These are phyloP conservation scores for Colletotrichum sp. DNA, from an alignment of 2,329 filamentous ascomycete genomes.

Conservation along the genomic window DNA sequence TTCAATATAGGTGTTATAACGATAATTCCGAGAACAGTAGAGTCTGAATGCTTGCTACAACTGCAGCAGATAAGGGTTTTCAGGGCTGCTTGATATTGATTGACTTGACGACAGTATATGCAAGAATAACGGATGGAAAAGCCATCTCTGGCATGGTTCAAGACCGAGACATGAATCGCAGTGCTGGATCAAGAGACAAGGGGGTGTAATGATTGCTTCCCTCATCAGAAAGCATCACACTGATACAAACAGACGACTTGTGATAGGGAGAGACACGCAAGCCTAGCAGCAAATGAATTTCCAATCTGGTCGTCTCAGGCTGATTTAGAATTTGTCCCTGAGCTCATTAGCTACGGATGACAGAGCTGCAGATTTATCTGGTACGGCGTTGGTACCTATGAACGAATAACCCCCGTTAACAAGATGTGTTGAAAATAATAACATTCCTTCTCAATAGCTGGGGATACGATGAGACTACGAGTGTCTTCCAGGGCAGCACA, in stretches of 20 bases:
- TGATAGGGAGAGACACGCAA: background rate
- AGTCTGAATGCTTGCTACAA: background rate
- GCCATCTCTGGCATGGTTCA: background rate
- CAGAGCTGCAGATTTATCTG: background rate
- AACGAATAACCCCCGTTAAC: background rate
- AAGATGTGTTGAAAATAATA: background rate
- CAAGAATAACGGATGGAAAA: background rate
- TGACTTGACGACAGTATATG: background rate
- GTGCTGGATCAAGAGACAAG: background rate
- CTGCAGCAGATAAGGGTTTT: background rate
- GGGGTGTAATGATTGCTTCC: background rate
- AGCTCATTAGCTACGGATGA: background rate
- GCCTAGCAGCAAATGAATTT: background rate
- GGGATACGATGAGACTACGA: background rate
- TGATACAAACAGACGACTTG: background rate
- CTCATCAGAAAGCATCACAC: background rate
- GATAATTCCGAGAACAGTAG: background rate
- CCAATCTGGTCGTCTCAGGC: background rate
- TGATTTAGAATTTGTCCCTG: background rate
- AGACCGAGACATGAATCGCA: background rate
- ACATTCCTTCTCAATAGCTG: background rate
- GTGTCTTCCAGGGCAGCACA: background rate
- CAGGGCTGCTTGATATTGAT: background rate
- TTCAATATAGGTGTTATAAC: background rate
- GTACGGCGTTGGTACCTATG: background rate